Evolutionary conservation across 2,329 filamentous ascomycete species (phyloP), one percentile per base, ranked within the genome.

Genomic region (Curvularia sp.): DNA sequence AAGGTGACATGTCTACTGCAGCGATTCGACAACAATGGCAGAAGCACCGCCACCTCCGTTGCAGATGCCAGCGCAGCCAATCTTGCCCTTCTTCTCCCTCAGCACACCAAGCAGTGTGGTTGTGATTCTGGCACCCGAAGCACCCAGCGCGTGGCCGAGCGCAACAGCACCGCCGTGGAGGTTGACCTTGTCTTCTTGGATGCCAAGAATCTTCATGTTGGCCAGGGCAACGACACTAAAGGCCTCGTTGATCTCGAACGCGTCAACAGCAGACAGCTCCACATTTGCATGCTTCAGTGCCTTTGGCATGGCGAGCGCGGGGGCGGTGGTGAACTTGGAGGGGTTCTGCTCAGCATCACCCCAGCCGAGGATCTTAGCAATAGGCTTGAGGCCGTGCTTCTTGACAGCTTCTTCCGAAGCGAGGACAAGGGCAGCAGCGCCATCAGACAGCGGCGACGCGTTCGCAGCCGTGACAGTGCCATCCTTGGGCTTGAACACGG

Each of bases 231-330:
- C 95, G 49, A 97, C 95, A 63, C 91, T 95, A 84, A 99, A 99
- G 41, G 95, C 95, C 84, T 99, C 95, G 84, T 99, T 99, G 84
- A 99, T 97, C 84, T 99, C 95, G 79, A 95, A 99, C 70, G 88
- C 95, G 74, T 98, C 94, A 57, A 99, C 85, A 59, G 91, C 84
- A 64, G 89, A 87, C 68, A 88, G 85, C 56, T 87, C 86, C 62
- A 99, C 81, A 63, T 91, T 91, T 61, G 95, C 95, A 80, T 99
- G 94, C 85, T 94, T 93, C 74, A 99, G 87, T 57, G 95, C 95
- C 85, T 98, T 99, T 77, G 95, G 95, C 71, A 99, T 96, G 66
- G 95, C 95, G 55, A 98, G 86, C 19, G 95, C 87, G 9, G 95
- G 95, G 8, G 95, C 90, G 48, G 93, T 95, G 67, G 95, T 99